Percentiles rank a stretch among this genome's conserved stretches.
These are phyloP conservation scores for Trametes coccinea DNA, from an alignment of 768 basidiomycete genomes.

Conservation along the genomic window DNA sequence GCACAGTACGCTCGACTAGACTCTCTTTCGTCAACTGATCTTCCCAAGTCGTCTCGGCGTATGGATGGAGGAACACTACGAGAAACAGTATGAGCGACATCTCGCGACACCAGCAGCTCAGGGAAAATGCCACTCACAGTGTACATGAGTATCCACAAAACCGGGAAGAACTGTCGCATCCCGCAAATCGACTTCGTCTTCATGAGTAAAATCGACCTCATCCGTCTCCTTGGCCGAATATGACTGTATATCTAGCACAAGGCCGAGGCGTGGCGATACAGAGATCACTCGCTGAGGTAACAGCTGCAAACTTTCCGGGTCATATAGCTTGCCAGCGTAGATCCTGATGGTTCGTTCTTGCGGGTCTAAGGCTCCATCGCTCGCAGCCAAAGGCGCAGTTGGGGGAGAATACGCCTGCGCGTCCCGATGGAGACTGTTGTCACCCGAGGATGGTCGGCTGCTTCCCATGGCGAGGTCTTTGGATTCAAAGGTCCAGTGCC, in stretches of 20 bases:
- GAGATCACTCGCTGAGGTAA: conserved; percentile 48
- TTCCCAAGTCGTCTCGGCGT: conserved; percentile 59
- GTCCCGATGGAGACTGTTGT: too few species aligned
- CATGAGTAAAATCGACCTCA: conserved; percentile 37
- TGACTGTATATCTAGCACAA: conserved; percentile 46
- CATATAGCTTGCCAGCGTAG: conserved; percentile 53
- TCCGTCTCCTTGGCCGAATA: conserved; percentile 28
- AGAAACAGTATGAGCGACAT: not conserved
- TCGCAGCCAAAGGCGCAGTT: not conserved
- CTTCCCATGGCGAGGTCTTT: not conserved
- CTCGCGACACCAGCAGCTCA: not conserved
- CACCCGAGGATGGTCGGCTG: not conserved
- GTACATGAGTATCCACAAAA: conserved; percentile 59
- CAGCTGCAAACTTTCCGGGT: conserved; percentile 44
- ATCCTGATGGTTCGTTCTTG: conserved; percentile 23
- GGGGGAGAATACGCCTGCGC: too few species aligned
- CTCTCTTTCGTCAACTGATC: conserved; percentile 63
- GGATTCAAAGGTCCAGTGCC: too few species aligned
- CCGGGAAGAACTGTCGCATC: conserved; percentile 51
- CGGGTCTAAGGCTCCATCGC: not conserved
- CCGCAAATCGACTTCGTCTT: conserved; percentile 49
- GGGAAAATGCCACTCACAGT: conserved; percentile 40
- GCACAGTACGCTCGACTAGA: conserved; percentile 56
- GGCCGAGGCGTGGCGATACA: conserved; percentile 46
- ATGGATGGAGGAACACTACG: conserved; percentile 61